Conservation (phyloP, 2,329 filamentous ascomycete species). For the Tolypocladium endophyticum region DNA sequence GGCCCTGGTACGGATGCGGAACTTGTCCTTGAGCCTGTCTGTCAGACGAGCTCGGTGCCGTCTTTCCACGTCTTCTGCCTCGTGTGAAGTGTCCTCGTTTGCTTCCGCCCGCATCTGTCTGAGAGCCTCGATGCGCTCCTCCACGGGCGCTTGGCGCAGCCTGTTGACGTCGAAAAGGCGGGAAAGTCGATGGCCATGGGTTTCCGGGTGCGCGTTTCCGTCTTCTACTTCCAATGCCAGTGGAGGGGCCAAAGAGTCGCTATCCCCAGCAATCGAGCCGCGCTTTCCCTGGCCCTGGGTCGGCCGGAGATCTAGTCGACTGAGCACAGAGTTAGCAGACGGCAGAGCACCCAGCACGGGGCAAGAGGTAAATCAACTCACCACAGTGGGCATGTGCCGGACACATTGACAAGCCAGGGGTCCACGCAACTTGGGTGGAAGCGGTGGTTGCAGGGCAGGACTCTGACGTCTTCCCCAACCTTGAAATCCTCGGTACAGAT, state of each 20-base stretch:
- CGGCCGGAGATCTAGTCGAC: slow-evolving; percentile 44
- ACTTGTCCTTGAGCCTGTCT: slow-evolving; percentile 40
- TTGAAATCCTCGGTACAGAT: slow-evolving; percentile 63
- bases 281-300: slow-evolving; percentile 16
- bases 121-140: slow-evolving; percentile 52
- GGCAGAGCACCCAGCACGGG: not conserved
- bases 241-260: slow-evolving; percentile 26
- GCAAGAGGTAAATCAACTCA: slow-evolving; percentile 27
- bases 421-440: slow-evolving; percentile 60
- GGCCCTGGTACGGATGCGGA: slow-evolving; percentile 38
- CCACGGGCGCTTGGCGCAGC: slow-evolving; percentile 46
- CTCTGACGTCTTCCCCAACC: slow-evolving; percentile 55
- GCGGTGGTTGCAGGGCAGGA: slow-evolving; percentile 57
- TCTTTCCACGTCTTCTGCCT: slow-evolving; percentile 21
- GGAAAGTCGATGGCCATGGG: slow-evolving; percentile 33
- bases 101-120: slow-evolving; percentile 28
- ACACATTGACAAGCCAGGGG: slow-evolving; percentile 60
- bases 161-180: slow-evolving; percentile 46
- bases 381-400: slow-evolving; percentile 60
- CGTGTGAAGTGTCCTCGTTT: slow-evolving; percentile 10
- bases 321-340: slow-evolving; percentile 16
- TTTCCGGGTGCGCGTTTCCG: slow-evolving; percentile 13
- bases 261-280: slow-evolving; percentile 6
- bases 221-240: slow-evolving; percentile 28
- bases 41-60: slow-evolving; percentile 33